These are phyloP conservation scores for Bruguiera sexangula DNA, from an alignment of 345 rosid genomes.

Conservation along the genomic window DNA sequence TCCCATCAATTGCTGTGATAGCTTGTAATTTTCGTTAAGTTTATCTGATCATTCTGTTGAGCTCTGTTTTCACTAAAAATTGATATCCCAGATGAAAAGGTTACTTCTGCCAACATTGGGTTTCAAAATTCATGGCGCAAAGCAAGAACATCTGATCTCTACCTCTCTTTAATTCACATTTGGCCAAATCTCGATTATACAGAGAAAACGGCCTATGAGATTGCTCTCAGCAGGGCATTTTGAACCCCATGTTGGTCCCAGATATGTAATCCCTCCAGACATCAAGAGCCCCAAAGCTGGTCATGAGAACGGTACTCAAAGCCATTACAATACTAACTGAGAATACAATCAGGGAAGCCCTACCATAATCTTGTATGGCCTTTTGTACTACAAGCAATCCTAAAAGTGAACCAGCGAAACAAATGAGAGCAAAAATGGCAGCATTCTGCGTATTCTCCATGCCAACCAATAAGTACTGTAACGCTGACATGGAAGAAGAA, in stretches of 20 bases:
- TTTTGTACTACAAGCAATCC: slow-evolving; percentile 69
- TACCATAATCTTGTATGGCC: slow-evolving; percentile 51
- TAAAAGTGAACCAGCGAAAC: slow-evolving; percentile 62
- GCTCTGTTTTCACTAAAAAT: background rate
- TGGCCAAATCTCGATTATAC: too few species aligned
- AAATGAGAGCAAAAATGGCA: slow-evolving; percentile 46
- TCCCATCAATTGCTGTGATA: background rate
- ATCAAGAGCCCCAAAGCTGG: slow-evolving; percentile 65
- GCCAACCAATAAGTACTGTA: slow-evolving; percentile 64
- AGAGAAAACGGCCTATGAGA: background rate
- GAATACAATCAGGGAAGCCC: slow-evolving; percentile 84
- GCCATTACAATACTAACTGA: slow-evolving; percentile 79
- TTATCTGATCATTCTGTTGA: background rate
- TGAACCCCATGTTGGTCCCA: slow-evolving; percentile 75
- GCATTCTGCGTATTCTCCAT: slow-evolving; percentile 57
- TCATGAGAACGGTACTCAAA: slow-evolving; percentile 63
- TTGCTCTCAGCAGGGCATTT: slow-evolving; percentile 48
- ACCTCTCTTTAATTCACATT: too few species aligned
- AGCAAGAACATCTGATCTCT: too few species aligned
- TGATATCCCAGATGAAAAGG: too few species aligned
- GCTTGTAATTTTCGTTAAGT: background rate
- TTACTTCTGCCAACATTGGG: too few species aligned
- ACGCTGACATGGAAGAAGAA: slow-evolving; percentile 65
- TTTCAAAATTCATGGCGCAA: too few species aligned
- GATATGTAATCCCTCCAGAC: slow-evolving; percentile 56